Evolutionary conservation across 78 protist genomes (phyloP), one percentile per base, ranked within the genome.

Genomic region (Dictyostelium capitatum): DNA sequence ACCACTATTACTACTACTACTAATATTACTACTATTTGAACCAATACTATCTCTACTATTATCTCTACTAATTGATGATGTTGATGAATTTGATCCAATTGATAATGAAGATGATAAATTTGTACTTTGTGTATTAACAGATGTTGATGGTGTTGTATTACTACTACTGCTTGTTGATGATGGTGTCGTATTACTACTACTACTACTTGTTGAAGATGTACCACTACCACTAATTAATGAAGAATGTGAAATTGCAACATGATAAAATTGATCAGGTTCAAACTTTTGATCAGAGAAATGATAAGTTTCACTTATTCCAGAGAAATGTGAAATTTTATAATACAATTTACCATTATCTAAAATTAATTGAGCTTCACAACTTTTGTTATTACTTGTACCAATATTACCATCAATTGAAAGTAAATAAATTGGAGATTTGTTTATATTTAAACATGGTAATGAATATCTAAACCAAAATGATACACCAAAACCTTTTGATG

Each of bases 401-500:
- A 64, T 47, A 0, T 32, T 32, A 28, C 93, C 93, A n/a, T 87
- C 93, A 14, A 50, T 77, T 64, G 80, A 64, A 6, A 74, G 50
- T 51, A 87, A 59, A 65, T 25, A 87, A 10, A 87, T 77, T 62
- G 93, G 84, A 30, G 72, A 32, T 62, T 74, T 87, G 51, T 87
- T 83, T 37, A 91, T 79, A 14, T 54, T 91, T 51, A 81, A 23
- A 43, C 53, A 59, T 17, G 90, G 85, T 46, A 47, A 37, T 50
- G 95, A 62, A 47, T 59, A 91, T 70, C 87, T 91, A 70, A 91
- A 83, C 95, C 90, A 79, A 56, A 91, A 79, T 43, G 90, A 82
- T 12, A 91, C 75, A 57, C 92, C 91, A 53, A 67, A 74, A 25
- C 95, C 95, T 91, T 91, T 91, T 1, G 57, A 19, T 19, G 95